Evolutionary conservation across 257 asterid genomes (phyloP), one percentile per base, ranked within the genome.

Genomic region (Schizonepeta tenuifolia): DNA sequence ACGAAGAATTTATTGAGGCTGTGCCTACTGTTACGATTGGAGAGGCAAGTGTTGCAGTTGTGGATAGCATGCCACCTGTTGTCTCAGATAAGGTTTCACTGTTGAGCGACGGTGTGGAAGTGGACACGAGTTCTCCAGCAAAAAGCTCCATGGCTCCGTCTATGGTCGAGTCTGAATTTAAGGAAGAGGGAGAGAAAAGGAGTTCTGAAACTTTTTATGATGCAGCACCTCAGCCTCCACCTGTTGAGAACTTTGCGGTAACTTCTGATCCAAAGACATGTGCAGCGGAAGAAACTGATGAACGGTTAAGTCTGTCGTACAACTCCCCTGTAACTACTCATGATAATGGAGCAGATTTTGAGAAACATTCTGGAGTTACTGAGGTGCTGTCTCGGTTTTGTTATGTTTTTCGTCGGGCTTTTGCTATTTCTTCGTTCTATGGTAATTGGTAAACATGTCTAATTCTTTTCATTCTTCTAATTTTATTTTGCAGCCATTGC

Each of bases 311-410:
- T 9, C 22, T 67, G 17, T 72, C 83, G 0, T 63, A 71, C 22
- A 31, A 77, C 79, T 69, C 65, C 17, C 77, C 84, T 50, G 31
- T 49, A 28, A 58, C 78, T 55, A 41, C 81, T 59, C 67, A 55
- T 61, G 74, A 74, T 63, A 72, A 76, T 33, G 85, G 77, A 51
- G 77, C 64, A 15, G 81, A 65, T 22, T 20, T 21, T 49, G 82
- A 56, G 71, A 73, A 74, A 56, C 80, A 82, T 73, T 79, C 81
- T 41, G 84, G 81, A 41, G 80, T 86, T 71, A 67, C 83, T 54
- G 77, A 82, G 89, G 89, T 84, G 63, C 21, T 31, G 69, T 41
- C 46, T 56, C 35, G 4, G 65, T 60, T 40, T 51, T 47, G 2
- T 69, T 66, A 26, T 44, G 40, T 17, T 51, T 31, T 46, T 43